phyloP scores from a whole-genome alignment of 495 filamentous ascomycete species.

The Apiosordaria backusii region DNA sequence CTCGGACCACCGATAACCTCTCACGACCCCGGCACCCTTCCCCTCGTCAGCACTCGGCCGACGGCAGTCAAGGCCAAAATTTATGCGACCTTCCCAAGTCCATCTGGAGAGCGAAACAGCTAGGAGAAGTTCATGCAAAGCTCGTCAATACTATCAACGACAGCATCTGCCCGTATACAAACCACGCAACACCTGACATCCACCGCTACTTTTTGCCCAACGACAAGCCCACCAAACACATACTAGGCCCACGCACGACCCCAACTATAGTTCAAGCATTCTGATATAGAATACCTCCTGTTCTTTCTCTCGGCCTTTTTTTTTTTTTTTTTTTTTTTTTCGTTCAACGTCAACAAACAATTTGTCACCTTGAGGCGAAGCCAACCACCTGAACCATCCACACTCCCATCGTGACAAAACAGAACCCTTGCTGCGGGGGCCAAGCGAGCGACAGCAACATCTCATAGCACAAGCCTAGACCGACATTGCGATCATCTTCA shows the following conservation, averaged over 20 bases:
- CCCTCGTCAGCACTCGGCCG: not conserved
- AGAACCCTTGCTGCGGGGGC: not conserved
- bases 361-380: not conserved
- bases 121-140: not conserved
- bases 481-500: not conserved
- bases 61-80: not conserved
- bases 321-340: too few species aligned
- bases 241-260: not conserved
- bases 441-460: not conserved
- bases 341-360: not conserved
- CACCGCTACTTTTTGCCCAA: not conserved
- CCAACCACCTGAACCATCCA: not conserved
- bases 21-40: not conserved
- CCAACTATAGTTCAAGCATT: conserved; percentile 14
- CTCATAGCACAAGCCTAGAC: not conserved
- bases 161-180: not conserved
- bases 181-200: not conserved
- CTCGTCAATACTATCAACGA: not conserved
- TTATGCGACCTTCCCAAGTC: not conserved
- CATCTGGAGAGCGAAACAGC: not conserved
- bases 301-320: not conserved
- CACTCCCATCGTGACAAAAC: not conserved
- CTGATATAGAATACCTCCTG: conserved; percentile 8
- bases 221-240: not conserved
- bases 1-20: not conserved